These are phyloP conservation scores for Aspergillus avenaceus DNA, from an alignment of 495 filamentous ascomycete species.

Conservation along the genomic window DNA sequence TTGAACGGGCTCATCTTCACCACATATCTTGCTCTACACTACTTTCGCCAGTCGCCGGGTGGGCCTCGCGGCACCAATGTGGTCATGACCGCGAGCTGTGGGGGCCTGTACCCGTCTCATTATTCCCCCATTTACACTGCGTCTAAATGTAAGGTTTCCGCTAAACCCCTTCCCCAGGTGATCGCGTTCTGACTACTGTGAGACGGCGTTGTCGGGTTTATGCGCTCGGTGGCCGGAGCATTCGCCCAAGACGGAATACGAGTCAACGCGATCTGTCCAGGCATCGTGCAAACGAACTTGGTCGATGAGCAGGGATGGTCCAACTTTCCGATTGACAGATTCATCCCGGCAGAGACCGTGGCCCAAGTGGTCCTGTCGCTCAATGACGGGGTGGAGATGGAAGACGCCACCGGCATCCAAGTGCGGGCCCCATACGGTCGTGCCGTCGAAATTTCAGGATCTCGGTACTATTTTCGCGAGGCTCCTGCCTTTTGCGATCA, in stretches of 20 bases:
- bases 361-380: conserved; percentile 4
- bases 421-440: conserved; percentile 10
- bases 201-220: conserved; percentile 18
- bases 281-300: conserved; percentile 13
- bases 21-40: conserved; percentile 46
- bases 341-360: conserved; percentile 10
- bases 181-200: not conserved
- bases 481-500: conserved; percentile 17
- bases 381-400: conserved; percentile 9
- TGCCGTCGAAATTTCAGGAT: conserved; percentile 12
- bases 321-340: conserved; percentile 2
- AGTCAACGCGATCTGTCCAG: conserved; percentile 19
- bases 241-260: conserved; percentile 16
- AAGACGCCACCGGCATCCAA: conserved; percentile 7
- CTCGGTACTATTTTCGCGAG: conserved; percentile 15
- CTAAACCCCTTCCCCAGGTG: not conserved
- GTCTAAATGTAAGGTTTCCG: conserved; percentile 13
- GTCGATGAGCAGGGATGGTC: conserved; percentile 3
- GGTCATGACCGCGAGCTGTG: conserved; percentile 18
- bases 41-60: conserved; percentile 18
- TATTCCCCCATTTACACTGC: conserved; percentile 12
- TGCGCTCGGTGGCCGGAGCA: conserved; percentile 11
- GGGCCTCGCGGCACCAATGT: conserved; percentile 4
- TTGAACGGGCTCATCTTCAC: conserved; percentile 62
- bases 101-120: conserved; percentile 17